Conservation (phyloP, 441 rosid genomes). For the Erodium texanum region DNA sequence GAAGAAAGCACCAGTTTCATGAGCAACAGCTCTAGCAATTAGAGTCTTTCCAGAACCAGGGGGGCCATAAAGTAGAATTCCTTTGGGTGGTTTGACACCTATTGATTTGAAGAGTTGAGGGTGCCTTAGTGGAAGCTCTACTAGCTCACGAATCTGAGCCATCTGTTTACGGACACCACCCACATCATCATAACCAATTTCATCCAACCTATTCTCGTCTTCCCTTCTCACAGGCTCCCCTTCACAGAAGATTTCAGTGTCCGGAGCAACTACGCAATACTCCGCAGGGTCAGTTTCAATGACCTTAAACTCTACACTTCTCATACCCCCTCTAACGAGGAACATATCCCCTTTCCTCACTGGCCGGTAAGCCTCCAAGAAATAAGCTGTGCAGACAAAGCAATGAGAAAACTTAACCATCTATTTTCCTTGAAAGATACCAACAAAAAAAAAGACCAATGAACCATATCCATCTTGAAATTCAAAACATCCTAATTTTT, state of each 20-base stretch:
- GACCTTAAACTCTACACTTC: too few species aligned
- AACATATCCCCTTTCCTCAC: constrained; percentile 16
- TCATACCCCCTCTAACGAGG: constrained; percentile 18
- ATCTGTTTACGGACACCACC: constrained; percentile 23
- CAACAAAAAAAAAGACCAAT: too few species aligned
- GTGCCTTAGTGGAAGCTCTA: constrained; percentile 20
- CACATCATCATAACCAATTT: constrained; percentile 20
- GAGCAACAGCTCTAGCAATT: constrained; percentile 32
- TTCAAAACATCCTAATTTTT: too few species aligned
- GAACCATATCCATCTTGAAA: too few species aligned
- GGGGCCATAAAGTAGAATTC: constrained; percentile 29
- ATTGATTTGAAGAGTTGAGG: constrained; percentile 16
- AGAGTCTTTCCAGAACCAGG: constrained; percentile 37
- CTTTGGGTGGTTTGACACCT: constrained; percentile 17
- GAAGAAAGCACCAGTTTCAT: constrained; percentile 38
- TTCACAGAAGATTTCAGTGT: constrained; percentile 19
- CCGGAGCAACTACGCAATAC: constrained; percentile 20
- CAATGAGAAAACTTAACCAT: too few species aligned
- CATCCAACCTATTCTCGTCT: constrained; percentile 18
- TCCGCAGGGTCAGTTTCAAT: constrained; percentile 21
- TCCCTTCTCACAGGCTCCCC: constrained; percentile 21
- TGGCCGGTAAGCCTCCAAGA: constrained; percentile 13
- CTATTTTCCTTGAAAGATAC: too few species aligned
- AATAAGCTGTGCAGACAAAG: constrained; percentile 9
- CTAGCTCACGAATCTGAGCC: constrained; percentile 20